Conservation (phyloP, 768 basidiomycete genomes). For the Exsudoporus frostii region DNA sequence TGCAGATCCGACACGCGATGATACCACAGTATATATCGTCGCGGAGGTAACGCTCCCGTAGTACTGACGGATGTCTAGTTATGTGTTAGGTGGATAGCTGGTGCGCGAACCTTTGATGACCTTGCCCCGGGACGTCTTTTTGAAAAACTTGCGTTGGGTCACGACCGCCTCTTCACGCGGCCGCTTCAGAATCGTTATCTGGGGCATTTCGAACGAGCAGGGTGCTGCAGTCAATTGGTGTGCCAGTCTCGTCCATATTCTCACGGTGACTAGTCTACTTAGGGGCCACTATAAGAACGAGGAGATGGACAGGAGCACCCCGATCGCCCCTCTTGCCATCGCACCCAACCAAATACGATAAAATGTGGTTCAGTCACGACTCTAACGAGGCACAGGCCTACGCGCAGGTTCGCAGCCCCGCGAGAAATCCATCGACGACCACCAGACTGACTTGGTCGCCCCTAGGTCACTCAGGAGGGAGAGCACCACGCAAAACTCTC, state of each 20-base stretch:
- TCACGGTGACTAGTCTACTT: slow-evolving; percentile 3
- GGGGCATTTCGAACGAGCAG: slow-evolving; percentile 34
- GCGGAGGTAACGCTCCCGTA: slow-evolving; percentile 91
- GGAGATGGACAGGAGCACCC: background rate
- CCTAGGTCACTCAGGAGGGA: slow-evolving; percentile 12
- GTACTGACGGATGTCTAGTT: slow-evolving; percentile 46
- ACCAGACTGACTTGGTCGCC: background rate
- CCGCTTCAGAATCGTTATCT: slow-evolving; percentile 74
- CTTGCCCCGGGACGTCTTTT: slow-evolving; percentile 91
- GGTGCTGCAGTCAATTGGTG: too few species aligned
- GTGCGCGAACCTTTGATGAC: slow-evolving; percentile 76
- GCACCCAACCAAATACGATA: background rate
- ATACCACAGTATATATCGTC: slow-evolving; percentile 91
- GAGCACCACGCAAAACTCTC: slow-evolving; percentile 21
- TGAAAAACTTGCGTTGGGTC: slow-evolving; percentile 91
- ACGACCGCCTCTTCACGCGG: slow-evolving; percentile 66
- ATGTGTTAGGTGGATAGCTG: background rate
- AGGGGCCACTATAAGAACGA: background rate
- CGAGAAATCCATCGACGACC: background rate
- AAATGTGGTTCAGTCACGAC: slow-evolving; percentile 24
- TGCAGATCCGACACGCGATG: slow-evolving; percentile 62
- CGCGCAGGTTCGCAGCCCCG: slow-evolving; percentile 1
- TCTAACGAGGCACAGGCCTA: slow-evolving; percentile 27
- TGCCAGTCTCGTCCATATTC: background rate
- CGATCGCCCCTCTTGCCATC: background rate